Evolutionary conservation across 345 rosid genomes (phyloP), one percentile per base, ranked within the genome.

Genomic region (Arabidopsis arenosa): DNA sequence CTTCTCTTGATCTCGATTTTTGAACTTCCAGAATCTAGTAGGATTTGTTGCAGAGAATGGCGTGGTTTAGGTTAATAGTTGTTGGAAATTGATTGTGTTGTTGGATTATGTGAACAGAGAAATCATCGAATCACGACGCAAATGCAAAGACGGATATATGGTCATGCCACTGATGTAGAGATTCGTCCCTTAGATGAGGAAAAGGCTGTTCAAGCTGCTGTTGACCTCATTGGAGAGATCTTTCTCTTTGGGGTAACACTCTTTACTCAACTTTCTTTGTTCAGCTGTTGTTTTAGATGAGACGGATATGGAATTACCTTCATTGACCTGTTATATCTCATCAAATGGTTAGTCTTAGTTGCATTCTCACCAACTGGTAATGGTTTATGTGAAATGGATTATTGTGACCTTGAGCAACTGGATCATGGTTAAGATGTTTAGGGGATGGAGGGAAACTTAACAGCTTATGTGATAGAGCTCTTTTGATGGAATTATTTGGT

Each of bases 121-220:
- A 95, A 92, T 72, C 98, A 92, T 68, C 84, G 87, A 72, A 47
- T 87, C 55, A 83, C 97, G 35, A 95, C 98, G 30, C 83, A 80
- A 75, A 86, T 84, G 81, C 99, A 95, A 84, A 86, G 98, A 78
- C 53, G 93, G 35, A 73, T 89, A 56, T 84, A 92, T 79, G 63
- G 94, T 23, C 99, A 92, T 68, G 90, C 94, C 4, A 95, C 90
- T 21, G 86, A 89, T 78, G 96, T 81, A 36, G 98, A 85, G 84
- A 92, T 95, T 32, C 91, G 94, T 39, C 99, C 98, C 66, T 70
- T 95, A 83, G 79, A 95, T 63, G 97, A 95, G 62, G 91, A 90
- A 81, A 95, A 88, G 78, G 99, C 99, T 69, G 94, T 95, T 57
- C 98, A 92, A 85, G 97, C 90, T 81, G 99, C 98, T 72, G 93